Percentiles rank a stretch among this genome's conserved stretches.
Evolutionary conservation across 768 basidiomycete species (phyloP).

Genomic region (Suillus alpinus): DNA sequence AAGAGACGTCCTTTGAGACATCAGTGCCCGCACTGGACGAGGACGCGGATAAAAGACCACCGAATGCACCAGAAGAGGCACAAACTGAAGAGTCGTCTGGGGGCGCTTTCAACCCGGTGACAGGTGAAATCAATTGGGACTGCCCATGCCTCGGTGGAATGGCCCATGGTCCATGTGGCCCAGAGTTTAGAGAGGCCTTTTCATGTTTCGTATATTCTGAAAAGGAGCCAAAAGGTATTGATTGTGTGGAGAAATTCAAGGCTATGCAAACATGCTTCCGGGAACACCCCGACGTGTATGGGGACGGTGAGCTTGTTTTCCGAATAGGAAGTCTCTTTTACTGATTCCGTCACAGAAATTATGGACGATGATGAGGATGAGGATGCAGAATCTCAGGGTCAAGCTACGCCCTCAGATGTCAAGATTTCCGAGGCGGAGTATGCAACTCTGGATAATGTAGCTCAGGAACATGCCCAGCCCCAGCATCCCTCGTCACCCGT

Average conservation of each 20-base stretch:
- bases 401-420: conserved; percentile 1
- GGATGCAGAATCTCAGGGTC: conserved; percentile 5
- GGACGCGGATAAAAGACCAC: conserved; percentile 10
- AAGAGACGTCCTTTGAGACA: conserved; percentile 17
- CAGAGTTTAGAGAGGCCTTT: conserved; percentile 91
- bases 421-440: conserved; percentile 10
- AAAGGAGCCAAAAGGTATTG: conserved; percentile 93
- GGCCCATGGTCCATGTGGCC: conserved; percentile 96
- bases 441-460: conserved; percentile 1
- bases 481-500: conserved; percentile 4
- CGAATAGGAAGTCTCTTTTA: conserved; percentile 1
- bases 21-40: conserved; percentile 1
- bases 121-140: conserved; percentile 99
- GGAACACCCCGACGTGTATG: conserved; percentile 93
- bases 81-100: conserved; percentile 27
- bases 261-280: conserved; percentile 98
- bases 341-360: conserved; percentile 46
- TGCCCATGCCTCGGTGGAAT: conserved; percentile 98
- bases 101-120: conserved; percentile 90
- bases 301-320: conserved; percentile 63
- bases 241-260: conserved; percentile 97
- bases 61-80: conserved; percentile 4
- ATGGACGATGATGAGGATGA: conserved; percentile 66
- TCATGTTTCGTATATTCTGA: conserved; percentile 96
- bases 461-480: conserved; percentile 4